These are phyloP conservation scores for Rhynchosporium agropyri DNA, from an alignment of 2,329 filamentous ascomycete genomes.

Conservation along the genomic window DNA sequence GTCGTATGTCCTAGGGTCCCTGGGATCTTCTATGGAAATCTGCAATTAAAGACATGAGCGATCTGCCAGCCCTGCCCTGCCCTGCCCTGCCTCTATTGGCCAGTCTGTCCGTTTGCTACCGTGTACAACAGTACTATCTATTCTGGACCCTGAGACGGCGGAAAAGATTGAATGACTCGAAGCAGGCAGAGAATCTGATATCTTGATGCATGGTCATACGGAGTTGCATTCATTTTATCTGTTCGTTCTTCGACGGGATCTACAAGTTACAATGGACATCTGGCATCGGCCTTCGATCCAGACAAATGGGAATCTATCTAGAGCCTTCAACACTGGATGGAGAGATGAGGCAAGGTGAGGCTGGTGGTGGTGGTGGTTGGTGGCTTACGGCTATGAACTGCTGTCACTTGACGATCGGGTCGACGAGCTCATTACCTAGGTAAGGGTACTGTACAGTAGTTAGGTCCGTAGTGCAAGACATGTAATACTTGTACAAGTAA, in stretches of 20 bases:
- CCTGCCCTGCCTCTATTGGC: not conserved
- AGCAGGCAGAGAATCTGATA: slow-evolving; percentile 6
- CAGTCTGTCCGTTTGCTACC: slow-evolving; percentile 8
- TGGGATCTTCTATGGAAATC: not conserved
- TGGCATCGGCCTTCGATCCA: too few relatives aligned
- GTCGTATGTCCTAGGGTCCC: slow-evolving; percentile 12
- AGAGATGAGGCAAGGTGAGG: slow-evolving; percentile 21
- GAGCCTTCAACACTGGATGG: slow-evolving; percentile 2
- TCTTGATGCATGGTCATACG: not conserved
- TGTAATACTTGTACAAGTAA: too few relatives aligned
- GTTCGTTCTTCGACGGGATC: not conserved
- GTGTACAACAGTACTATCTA: too few relatives aligned
- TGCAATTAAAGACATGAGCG: slow-evolving; percentile 5
- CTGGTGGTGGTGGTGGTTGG: slow-evolving; percentile 22
- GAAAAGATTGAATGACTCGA: slow-evolving; percentile 15
- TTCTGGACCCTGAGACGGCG: slow-evolving; percentile 13
- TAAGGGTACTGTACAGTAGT: too few relatives aligned
- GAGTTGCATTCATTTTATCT: too few relatives aligned
- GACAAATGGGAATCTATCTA: not conserved
- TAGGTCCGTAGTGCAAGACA: too few relatives aligned
- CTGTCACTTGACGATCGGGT: not conserved
- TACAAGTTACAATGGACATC: too few relatives aligned
- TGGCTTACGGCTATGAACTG: not conserved
- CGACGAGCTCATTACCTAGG: not conserved
- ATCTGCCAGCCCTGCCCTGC: not conserved